Conservation (phyloP, 257 asterid species). For the Rehmannia glutinosa region DNA sequence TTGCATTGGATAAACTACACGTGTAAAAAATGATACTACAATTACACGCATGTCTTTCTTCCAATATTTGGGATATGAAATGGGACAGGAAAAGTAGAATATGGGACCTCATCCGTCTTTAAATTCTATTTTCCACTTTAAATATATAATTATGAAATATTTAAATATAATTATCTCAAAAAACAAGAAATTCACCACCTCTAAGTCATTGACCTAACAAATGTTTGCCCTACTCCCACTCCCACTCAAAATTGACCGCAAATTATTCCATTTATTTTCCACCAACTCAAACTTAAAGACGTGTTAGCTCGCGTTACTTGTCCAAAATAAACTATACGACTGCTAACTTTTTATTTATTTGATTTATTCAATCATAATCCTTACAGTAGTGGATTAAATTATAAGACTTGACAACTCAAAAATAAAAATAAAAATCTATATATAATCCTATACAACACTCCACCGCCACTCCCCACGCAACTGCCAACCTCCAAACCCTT, state of each 20-base stretch:
- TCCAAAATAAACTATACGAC: neutral
- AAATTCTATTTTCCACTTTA: too few species aligned
- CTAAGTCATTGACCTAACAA: slow-evolving; percentile 4
- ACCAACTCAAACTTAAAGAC: slow-evolving; percentile 7
- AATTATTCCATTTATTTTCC: neutral
- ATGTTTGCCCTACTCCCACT: slow-evolving; percentile 23
- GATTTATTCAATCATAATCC: slow-evolving; percentile 9
- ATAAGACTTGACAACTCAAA: too few species aligned
- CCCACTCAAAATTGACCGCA: slow-evolving; percentile 32
- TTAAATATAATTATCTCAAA: neutral
- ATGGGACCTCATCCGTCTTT: too few species aligned
- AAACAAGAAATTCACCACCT: neutral
- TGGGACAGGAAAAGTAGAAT: too few species aligned
- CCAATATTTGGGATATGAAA: too few species aligned
- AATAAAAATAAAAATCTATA: neutral
- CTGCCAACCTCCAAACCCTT: slow-evolving; percentile 36
- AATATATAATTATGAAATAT: neutral
- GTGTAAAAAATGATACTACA: too few species aligned
- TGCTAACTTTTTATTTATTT: neutral
- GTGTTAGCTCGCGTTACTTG: slow-evolving; percentile 13
- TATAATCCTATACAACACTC: slow-evolving; percentile 27
- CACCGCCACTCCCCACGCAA: slow-evolving; percentile 83
- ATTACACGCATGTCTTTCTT: too few species aligned
- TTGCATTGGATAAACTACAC: too few species aligned
- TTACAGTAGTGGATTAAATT: neutral